Evolutionary conservation across 306 rosid species (phyloP), one percentile per base, ranked within the genome.

Genomic region (Trifolium repens): DNA sequence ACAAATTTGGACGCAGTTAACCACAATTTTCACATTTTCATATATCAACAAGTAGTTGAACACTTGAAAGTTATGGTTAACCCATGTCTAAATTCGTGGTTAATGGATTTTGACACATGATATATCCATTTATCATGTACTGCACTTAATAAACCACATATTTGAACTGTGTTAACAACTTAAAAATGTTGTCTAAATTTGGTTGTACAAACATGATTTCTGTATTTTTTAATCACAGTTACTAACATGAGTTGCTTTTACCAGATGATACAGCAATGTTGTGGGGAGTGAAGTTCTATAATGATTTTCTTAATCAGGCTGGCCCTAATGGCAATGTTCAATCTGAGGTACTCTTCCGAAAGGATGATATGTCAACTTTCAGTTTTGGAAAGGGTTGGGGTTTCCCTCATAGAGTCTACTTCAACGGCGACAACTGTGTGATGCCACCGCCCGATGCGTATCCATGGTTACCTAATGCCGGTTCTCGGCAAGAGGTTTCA

Each of bases 201-300:
- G 46, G 13, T 42, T 9, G 13, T 42, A 2, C 46, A 42, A 42
- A 42, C 12, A 27, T 27, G 30, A 2, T 43, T 12, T 10, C 12
- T 43, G 2, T 43, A 50, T 7, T 27, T 30, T 22, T 2, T 40
- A 9, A 17, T 19, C 53, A 12, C 7, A 63, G 5, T 75, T 35
- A 58, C 78, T 72, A 43, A 78, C 27, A 10, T 55, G 24, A 47
- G 78, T 67, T 71, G 63, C 53, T 62, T 83, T 75, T 50, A 69
- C 84, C 96, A 93, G 98, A 93, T 81, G 98, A 93, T 27, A 91
- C 98, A 63, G 98, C 87, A 32, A 82, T 93, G 91, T 85, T 93
- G 7, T 93, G 96, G 96, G 98, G 98, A 84, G 2, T 93, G 7
- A 88, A 88, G 88, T 93, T 88, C 88, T 93, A 88, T 79, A 89